These are phyloP conservation scores for Mrakia hoshinonis DNA, from an alignment of 768 basidiomycete genomes.

Conservation along the genomic window DNA sequence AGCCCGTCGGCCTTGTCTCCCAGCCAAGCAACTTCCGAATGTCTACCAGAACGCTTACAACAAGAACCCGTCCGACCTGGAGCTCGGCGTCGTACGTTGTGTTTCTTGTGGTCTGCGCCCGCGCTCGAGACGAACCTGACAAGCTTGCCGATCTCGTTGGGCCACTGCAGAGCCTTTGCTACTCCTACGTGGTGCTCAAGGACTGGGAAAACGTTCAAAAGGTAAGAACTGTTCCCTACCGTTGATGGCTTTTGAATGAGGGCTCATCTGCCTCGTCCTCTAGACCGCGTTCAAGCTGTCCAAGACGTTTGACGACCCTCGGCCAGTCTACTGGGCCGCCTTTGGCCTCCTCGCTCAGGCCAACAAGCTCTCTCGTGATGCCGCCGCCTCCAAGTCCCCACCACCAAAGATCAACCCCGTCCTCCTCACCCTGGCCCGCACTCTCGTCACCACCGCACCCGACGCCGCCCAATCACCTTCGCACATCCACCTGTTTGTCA, in stretches of 20 bases:
- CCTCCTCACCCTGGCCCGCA: conserved; percentile 66
- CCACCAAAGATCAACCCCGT: conserved; percentile 57
- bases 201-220: conserved; percentile 25
- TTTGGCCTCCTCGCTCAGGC: conserved; percentile 66
- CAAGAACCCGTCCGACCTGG: conserved; percentile 2
- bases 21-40: neutral
- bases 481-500: conserved; percentile 66
- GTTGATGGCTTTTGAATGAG: neutral
- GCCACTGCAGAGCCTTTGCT: conserved; percentile 2
- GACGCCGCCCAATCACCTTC: conserved; percentile 48
- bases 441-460: conserved; percentile 55
- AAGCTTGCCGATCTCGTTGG: neutral
- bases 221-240: neutral
- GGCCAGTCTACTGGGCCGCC: conserved; percentile 74
- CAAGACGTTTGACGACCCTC: conserved; percentile 72
- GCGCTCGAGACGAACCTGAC: neutral
- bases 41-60: neutral
- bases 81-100: conserved; percentile 1
- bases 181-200: conserved; percentile 10
- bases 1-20: neutral
- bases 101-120: neutral
- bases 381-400: conserved; percentile 60
- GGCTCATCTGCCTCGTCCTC: neutral
- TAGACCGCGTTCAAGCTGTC: conserved; percentile 72
- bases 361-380: neutral